phyloP scores from a whole-genome alignment of 345 rosid species.

The Nasturtium officinale region DNA sequence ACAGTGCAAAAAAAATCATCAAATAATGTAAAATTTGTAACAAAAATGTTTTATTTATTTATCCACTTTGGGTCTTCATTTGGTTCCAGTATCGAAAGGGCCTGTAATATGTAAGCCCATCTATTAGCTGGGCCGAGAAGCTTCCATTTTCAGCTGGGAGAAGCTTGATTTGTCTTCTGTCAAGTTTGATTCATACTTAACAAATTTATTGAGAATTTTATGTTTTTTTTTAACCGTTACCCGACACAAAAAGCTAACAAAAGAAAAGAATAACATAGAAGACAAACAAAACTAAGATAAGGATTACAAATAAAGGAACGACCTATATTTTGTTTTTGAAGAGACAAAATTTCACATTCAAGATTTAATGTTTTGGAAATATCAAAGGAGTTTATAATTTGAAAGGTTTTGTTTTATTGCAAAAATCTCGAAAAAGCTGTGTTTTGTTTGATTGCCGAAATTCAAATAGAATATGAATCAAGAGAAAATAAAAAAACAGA shows the following conservation, averaged over 20 bases:
- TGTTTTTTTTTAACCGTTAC: no score
- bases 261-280: not conserved
- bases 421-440: not conserved
- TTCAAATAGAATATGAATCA: not conserved
- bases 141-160: not conserved
- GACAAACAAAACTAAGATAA: not conserved
- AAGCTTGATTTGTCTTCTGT: not conserved
- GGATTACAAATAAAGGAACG: not conserved
- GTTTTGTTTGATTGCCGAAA: slow-evolving; percentile 16
- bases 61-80: slow-evolving; percentile 4
- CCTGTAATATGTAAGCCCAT: slow-evolving; percentile 26
- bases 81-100: not conserved
- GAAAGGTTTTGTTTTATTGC: slow-evolving; percentile 13
- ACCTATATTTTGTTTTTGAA: not conserved
- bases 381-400: no score
- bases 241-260: no score
- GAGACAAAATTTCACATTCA: not conserved
- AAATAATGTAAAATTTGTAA: not conserved
- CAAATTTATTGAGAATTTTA: not conserved
- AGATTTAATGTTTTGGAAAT: not conserved
- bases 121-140: slow-evolving; percentile 12
- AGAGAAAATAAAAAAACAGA: not conserved
- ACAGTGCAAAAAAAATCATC: no score
- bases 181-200: not conserved
- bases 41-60: not conserved